Percentiles rank a stretch among this genome's conserved stretches.
Conservation (phyloP, 345 rosid species). For the Gynandropsis gynandra region DNA sequence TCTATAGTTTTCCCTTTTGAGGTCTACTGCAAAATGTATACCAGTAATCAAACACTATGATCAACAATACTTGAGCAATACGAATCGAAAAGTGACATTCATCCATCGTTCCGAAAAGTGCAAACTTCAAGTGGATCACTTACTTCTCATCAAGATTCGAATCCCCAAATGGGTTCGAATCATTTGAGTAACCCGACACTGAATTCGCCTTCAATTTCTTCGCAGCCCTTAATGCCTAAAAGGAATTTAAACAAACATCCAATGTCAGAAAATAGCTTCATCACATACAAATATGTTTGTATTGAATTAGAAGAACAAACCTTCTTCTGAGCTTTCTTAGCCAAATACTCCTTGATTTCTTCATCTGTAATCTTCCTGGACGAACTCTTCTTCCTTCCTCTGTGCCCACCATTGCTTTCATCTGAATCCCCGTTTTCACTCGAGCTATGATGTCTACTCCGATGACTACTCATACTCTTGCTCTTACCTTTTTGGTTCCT, state of each 20-base stretch:
- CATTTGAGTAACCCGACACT: slow-evolving; percentile 84
- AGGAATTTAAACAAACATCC: slow-evolving; percentile 12
- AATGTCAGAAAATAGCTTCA: slow-evolving; percentile 10
- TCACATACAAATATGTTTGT: slow-evolving; percentile 3
- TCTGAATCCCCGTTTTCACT: slow-evolving; percentile 22
- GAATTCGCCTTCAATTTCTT: slow-evolving; percentile 71
- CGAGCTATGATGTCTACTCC: slow-evolving; percentile 19
- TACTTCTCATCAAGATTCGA: slow-evolving; percentile 83
- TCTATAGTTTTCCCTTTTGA: neutral
- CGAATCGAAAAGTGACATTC: slow-evolving; percentile 6
- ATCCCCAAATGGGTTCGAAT: slow-evolving; percentile 96
- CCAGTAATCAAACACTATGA: too few species aligned
- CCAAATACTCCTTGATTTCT: slow-evolving; percentile 58
- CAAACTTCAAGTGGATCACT: slow-evolving; percentile 17
- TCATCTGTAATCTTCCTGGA: slow-evolving; percentile 55
- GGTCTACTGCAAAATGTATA: neutral
- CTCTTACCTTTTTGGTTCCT: slow-evolving; percentile 29
- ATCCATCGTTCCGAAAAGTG: neutral
- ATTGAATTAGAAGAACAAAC: slow-evolving; percentile 26
- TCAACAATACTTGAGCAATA: neutral
- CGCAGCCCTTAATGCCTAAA: slow-evolving; percentile 62
- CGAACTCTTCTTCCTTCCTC: slow-evolving; percentile 40
- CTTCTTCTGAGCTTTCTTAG: slow-evolving; percentile 81
- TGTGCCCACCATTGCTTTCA: slow-evolving; percentile 34
- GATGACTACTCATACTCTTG: slow-evolving; percentile 20